Conservation (phyloP, 2,329 filamentous ascomycete genomes). For the Aspergillus novoparasiticus region DNA sequence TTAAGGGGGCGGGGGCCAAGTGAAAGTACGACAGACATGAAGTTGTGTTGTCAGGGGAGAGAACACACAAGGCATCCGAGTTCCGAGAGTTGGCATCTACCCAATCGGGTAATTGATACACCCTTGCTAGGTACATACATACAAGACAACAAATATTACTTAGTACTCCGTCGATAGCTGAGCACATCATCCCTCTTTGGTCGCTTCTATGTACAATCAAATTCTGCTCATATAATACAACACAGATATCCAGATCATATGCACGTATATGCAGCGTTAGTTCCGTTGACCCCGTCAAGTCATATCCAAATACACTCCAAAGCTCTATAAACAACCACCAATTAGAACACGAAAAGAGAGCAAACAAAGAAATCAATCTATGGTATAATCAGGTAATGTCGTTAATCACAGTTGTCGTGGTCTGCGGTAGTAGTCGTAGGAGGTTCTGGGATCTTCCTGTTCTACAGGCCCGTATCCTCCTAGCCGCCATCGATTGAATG, state of each 20-base stretch:
- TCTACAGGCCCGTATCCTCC: constrained; percentile 41
- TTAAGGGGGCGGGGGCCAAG: neutral
- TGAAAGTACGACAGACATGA: neutral
- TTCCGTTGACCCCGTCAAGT: neutral
- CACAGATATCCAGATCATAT: constrained; percentile 5
- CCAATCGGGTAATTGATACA: constrained; percentile 20
- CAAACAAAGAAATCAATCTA: constrained; percentile 2
- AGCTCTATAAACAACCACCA: constrained; percentile 1
- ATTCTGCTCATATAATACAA: constrained; percentile 1
- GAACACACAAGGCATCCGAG: neutral
- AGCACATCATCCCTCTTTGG: neutral
- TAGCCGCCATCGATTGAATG: constrained; percentile 39
- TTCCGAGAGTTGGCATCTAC: neutral
- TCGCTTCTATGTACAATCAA: constrained; percentile 1
- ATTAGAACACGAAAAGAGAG: neutral
- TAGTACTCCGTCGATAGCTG: neutral
- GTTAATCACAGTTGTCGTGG: constrained; percentile 18
- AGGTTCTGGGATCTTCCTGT: constrained; percentile 39
- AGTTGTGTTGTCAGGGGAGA: constrained; percentile 2
- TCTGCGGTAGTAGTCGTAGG: constrained; percentile 39
- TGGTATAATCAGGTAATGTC: neutral
- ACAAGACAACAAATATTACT: neutral
- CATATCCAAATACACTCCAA: constrained; percentile 2
- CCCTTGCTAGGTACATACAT: neutral
- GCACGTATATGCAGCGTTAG: constrained; percentile 5